A percentile compares a stretch with the other conserved stretches of the same genome.
These are phyloP conservation scores for Sarcodon aspratus DNA, from an alignment of 768 basidiomycete genomes.

Conservation along the genomic window DNA sequence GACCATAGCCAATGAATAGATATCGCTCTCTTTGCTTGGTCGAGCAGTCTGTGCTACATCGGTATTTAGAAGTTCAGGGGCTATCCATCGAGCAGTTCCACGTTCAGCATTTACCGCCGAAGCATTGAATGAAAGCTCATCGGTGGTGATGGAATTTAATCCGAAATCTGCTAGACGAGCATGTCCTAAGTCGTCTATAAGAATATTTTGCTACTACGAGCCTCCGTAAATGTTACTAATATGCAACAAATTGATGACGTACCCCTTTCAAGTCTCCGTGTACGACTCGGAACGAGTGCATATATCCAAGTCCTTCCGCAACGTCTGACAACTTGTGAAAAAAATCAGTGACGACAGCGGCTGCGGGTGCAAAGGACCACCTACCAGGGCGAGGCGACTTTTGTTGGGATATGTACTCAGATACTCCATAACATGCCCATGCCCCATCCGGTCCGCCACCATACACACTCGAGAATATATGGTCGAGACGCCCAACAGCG, in stretches of 20 bases:
- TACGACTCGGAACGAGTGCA: constrained; percentile 2
- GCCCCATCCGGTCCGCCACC: constrained; percentile 1
- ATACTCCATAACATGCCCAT: constrained; percentile 2
- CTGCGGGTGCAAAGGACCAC: neutral
- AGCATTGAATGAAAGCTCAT: neutral
- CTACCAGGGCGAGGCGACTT: neutral
- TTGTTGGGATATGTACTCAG: neutral
- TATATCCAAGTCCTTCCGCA: constrained; percentile 2
- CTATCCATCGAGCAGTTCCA: constrained; percentile 8
- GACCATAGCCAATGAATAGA: constrained; percentile 9
- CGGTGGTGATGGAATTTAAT: constrained; percentile 4
- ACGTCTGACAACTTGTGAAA: constrained; percentile 1
- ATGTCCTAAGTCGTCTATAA: constrained; percentile 5
- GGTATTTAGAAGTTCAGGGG: constrained; percentile 5
- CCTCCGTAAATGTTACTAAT: neutral
- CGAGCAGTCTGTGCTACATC: neutral
- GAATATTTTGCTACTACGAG: constrained; percentile 5
- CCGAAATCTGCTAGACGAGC: constrained; percentile 10
- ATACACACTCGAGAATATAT: neutral
- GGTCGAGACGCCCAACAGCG: neutral
- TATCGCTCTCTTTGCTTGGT: constrained; percentile 5
- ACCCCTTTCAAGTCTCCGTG: constrained; percentile 6
- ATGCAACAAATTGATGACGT: neutral
- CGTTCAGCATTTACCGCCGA: neutral
- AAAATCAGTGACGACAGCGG: neutral